Base-by-base conservation (phyloP, 352 stramenopile species). In the Phytophthora pinifolia region DNA sequence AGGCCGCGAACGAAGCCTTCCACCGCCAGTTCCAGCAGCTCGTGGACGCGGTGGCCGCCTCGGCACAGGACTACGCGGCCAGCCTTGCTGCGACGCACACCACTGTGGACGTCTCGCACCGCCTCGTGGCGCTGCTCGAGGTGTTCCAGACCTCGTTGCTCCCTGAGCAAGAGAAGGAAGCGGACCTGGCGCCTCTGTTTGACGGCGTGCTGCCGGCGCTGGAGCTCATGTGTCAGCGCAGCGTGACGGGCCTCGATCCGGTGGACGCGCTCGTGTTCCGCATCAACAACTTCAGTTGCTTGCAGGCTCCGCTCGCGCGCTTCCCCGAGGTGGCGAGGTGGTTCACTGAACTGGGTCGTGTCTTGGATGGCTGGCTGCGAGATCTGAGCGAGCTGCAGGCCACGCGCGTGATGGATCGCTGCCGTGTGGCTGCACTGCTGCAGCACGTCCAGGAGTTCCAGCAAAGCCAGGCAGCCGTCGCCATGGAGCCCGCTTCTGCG, bases 271-370 rank as follows among this genome's bases (percentile, higher is more conserved):
- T 87, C 33, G 71, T 92, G 20, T 88, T 92, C 48, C 70, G 70
- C 5, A 63, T 88, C 47, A 89, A 92, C 58, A 88, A 89, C 48
- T 59, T 89, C n/a, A 86, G 72, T 46, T 88, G 79, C 33, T 9
- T 92, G 18, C 73, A 80, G 15, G 70, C 69, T 4, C 62, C 70
- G 4, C 54, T 89, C 1, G 37, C 35, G n/a, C 63, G 60, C 9
- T 86, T 86, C 33, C 54, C 54, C 4, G 74, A 84, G 45, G 77
- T 74, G 10, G 45, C 46, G 0, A 62, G 60, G 42, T 89, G 76
- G 76, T 53, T 64, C 30, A 44, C 32, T 7, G 33, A 45, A 27
- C 70, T 87, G 22, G 47, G 59, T 6, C 41, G 43, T 6, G 63
- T 83, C 7, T 58, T 87, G 48, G 53, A 72, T 0, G 29, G 58